A percentile compares a stretch with the other conserved stretches of the same genome.
phyloP scores from a whole-genome alignment of 306 rosid species.

The Carpinus viminea region DNA sequence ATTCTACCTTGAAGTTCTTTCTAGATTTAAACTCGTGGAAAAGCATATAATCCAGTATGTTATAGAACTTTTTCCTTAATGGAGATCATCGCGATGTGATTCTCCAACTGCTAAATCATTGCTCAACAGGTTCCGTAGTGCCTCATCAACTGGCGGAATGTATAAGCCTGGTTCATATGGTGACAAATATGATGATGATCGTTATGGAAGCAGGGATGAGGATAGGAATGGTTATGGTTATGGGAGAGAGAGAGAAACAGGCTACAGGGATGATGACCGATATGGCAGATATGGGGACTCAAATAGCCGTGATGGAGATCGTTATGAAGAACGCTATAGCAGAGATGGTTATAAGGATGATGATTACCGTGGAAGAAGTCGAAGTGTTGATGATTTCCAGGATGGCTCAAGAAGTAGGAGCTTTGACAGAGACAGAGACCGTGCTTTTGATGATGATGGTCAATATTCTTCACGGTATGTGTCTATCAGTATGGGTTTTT shows the following conservation, averaged over 20 bases:
- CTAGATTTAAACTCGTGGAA: not conserved
- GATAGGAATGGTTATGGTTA: conserved; percentile 66
- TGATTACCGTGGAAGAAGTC: conserved; percentile 84
- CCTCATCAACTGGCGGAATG: conserved; percentile 69
- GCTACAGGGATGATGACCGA: conserved; percentile 81
- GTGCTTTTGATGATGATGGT: conserved; percentile 72
- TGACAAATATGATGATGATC: conserved; percentile 81
- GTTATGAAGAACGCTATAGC: conserved; percentile 71
- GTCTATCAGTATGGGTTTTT: not conserved
- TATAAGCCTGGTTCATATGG: conserved; percentile 74
- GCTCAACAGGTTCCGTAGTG: conserved; percentile 69
- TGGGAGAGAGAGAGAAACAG: conserved; percentile 85
- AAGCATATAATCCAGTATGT: not conserved
- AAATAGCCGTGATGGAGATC: conserved; percentile 78
- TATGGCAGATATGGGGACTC: conserved; percentile 47
- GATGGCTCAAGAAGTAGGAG: conserved; percentile 80
- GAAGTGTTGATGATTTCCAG: conserved; percentile 60
- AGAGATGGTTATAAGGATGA: conserved; percentile 80
- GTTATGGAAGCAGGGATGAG: conserved; percentile 68
- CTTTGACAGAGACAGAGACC: conserved; percentile 73
- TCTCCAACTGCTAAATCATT: conserved; percentile 19
- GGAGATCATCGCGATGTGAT: not conserved
- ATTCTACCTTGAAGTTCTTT: not conserved
- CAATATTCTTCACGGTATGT: conserved; percentile 85
- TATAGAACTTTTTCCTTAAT: not conserved